These are phyloP conservation scores for Scleroderma citrinum DNA, from an alignment of 768 basidiomycete genomes.

Conservation along the genomic window DNA sequence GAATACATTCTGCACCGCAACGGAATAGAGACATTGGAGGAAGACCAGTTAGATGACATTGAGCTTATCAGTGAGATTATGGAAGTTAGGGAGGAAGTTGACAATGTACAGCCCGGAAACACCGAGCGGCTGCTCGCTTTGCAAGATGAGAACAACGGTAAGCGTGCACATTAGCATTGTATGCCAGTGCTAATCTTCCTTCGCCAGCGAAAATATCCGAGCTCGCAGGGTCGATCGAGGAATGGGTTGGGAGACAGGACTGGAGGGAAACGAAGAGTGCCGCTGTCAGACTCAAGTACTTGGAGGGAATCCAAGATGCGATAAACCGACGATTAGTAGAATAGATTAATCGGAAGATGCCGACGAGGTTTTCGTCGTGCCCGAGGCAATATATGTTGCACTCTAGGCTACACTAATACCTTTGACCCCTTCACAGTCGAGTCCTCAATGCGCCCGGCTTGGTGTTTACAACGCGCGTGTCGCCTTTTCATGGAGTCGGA, in stretches of 20 bases:
- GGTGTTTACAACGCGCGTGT: conserved; percentile 38
- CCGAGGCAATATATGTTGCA: background rate
- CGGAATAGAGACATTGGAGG: conserved; percentile 54
- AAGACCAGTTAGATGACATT: conserved; percentile 66
- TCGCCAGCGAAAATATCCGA: conserved; percentile 46
- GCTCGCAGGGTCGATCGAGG: conserved; percentile 42
- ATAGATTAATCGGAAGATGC: conserved; percentile 16
- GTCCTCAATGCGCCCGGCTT: background rate
- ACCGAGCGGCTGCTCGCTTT: conserved; percentile 46
- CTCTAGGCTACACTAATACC: no score
- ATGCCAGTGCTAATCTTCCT: background rate
- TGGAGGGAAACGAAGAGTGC: conserved; percentile 54
- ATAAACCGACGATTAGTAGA: conserved; percentile 7
- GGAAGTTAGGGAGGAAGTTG: conserved; percentile 72
- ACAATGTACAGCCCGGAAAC: conserved; percentile 44
- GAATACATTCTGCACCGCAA: conserved; percentile 74
- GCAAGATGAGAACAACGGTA: conserved; percentile 50
- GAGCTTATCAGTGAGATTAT: conserved; percentile 72
- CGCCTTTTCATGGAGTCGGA: conserved; percentile 59
- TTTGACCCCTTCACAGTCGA: conserved; percentile 8
- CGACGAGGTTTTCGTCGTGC: conserved; percentile 2
- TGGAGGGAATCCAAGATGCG: conserved; percentile 51
- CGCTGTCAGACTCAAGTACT: conserved; percentile 69
- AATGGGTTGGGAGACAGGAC: conserved; percentile 43
- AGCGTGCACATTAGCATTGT: conserved; percentile 15